A percentile compares a stretch with the other conserved stretches of the same genome.
These are phyloP conservation scores for Apiotrichum sp. DNA, from an alignment of 1,284 basidiomycete species.

Conservation along the genomic window DNA sequence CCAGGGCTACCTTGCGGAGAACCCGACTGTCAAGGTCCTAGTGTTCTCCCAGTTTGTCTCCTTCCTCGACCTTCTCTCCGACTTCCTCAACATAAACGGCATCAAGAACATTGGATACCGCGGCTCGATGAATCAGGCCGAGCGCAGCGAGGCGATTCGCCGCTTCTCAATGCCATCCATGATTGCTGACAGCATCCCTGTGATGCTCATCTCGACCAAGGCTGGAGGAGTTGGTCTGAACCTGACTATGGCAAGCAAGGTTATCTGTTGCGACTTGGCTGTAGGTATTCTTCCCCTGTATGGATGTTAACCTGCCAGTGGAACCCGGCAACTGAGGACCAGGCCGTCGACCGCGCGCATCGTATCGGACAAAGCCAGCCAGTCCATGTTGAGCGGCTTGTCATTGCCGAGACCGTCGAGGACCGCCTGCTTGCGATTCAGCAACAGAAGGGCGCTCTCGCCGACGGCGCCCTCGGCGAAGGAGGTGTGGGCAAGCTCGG, in stretches of 20 bases:
- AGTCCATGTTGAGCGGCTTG: conserved; percentile 75
- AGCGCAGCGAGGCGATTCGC: conserved; percentile 33
- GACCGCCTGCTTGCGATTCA: conserved; percentile 23
- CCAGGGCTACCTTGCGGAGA: conserved; percentile 25
- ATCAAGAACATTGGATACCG: conserved; percentile 34
- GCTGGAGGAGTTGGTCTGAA: conserved; percentile 43
- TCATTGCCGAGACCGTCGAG: conserved; percentile 49
- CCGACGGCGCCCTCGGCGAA: conserved; percentile 47
- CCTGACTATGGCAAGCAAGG: conserved; percentile 37
- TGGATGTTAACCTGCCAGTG: conserved; percentile 16
- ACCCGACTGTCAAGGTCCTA: conserved; percentile 29
- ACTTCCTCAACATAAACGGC: conserved; percentile 24
- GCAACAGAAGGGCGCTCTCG: conserved; percentile 38
- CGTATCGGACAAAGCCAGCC: conserved; percentile 85
- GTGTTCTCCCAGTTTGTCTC: conserved; percentile 42
- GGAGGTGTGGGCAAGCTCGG: conserved; percentile 24
- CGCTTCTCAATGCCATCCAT: conserved; percentile 29
- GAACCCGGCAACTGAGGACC: conserved; percentile 43
- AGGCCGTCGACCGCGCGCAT: conserved; percentile 55
- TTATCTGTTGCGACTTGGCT: conserved; percentile 19
- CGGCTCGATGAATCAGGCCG: conserved; percentile 37
- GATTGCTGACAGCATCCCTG: conserved; percentile 21
- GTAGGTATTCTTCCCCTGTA: conserved; percentile 1
- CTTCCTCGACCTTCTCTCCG: conserved; percentile 35
- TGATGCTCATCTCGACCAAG: conserved; percentile 47